phyloP scores from a whole-genome alignment of 2,329 filamentous ascomycete genomes.

The Fusarium luffae region DNA sequence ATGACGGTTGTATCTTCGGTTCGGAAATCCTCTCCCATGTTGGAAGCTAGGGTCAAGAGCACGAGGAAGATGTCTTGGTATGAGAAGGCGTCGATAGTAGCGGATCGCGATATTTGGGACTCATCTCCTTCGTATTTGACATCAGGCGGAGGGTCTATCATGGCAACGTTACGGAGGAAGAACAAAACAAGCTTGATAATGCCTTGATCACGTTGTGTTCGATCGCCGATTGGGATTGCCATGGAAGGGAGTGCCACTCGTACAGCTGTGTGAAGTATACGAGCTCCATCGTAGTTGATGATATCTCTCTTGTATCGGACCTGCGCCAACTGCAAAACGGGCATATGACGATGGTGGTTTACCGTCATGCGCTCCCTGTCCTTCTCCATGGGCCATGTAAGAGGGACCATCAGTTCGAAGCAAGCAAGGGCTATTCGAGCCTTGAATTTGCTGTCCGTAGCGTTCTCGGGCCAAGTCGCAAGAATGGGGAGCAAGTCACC shows the following conservation, averaged over 20 bases:
- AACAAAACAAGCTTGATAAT: constrained; percentile 93
- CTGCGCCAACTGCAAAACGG: constrained; percentile 88
- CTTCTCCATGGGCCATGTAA: constrained; percentile 93
- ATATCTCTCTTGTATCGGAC: constrained; percentile 89
- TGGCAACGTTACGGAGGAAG: constrained; percentile 87
- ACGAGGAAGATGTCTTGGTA: constrained; percentile 91
- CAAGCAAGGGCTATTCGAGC: constrained; percentile 85
- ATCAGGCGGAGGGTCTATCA: constrained; percentile 80
- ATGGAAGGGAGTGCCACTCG: constrained; percentile 87
- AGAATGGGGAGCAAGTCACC: constrained; percentile 92
- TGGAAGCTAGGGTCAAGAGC: constrained; percentile 87
- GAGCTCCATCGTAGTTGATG: constrained; percentile 81
- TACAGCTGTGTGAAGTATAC: constrained; percentile 83
- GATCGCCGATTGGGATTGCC: constrained; percentile 79
- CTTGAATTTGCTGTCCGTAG: constrained; percentile 78
- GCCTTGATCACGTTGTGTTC: constrained; percentile 83
- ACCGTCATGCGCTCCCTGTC: constrained; percentile 84
- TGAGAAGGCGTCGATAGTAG: constrained; percentile 88
- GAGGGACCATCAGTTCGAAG: constrained; percentile 87
- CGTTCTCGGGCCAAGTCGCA: constrained; percentile 80
- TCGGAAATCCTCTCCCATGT: constrained; percentile 93
- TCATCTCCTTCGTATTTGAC: constrained; percentile 87
- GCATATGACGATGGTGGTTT: constrained; percentile 92
- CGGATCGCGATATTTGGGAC: constrained; percentile 86
- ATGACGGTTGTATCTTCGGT: constrained; percentile 89